Conservation (phyloP, 345 rosid species). For the Populus tremula region DNA sequence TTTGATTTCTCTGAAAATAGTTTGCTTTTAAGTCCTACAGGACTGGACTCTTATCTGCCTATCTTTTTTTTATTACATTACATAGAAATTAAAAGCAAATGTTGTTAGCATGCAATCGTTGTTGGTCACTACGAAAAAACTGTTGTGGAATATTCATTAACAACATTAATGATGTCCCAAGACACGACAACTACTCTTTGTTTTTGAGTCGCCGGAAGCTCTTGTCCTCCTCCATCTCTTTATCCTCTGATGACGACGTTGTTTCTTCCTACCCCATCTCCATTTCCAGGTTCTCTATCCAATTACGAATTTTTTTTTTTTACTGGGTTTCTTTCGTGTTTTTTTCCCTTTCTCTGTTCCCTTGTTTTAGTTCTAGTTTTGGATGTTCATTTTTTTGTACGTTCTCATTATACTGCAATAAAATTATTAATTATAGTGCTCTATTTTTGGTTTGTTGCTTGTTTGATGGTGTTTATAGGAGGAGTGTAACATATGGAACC, state of each 20-base stretch:
- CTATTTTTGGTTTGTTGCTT: too few relatives aligned
- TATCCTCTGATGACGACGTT: conserved; percentile 6
- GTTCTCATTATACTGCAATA: too few relatives aligned
- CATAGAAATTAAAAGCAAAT: background rate
- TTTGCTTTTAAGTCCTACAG: too few relatives aligned
- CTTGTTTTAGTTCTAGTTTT: background rate
- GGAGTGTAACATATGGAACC: conserved; percentile 36
- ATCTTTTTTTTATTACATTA: too few relatives aligned
- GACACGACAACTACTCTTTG: background rate
- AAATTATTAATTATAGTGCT: too few relatives aligned
- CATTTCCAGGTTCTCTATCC: conserved; percentile 20
- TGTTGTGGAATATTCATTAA: background rate
- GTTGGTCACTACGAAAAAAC: conserved; percentile 19
- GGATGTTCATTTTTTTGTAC: background rate
- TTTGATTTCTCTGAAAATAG: background rate
- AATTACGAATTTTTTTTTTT: background rate
- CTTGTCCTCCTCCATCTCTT: conserved; percentile 23
- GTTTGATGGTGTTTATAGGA: conserved; percentile 11
- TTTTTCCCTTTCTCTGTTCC: background rate
- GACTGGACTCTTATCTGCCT: too few relatives aligned
- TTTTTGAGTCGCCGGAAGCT: conserved; percentile 40
- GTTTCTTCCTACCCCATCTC: conserved; percentile 15
- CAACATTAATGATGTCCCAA: conserved; percentile 12
- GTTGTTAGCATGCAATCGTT: conserved; percentile 23
- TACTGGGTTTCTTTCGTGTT: background rate